Conservation (phyloP, 2,329 filamentous ascomycete species). For the Dothideomycetidae sp. region DNA sequence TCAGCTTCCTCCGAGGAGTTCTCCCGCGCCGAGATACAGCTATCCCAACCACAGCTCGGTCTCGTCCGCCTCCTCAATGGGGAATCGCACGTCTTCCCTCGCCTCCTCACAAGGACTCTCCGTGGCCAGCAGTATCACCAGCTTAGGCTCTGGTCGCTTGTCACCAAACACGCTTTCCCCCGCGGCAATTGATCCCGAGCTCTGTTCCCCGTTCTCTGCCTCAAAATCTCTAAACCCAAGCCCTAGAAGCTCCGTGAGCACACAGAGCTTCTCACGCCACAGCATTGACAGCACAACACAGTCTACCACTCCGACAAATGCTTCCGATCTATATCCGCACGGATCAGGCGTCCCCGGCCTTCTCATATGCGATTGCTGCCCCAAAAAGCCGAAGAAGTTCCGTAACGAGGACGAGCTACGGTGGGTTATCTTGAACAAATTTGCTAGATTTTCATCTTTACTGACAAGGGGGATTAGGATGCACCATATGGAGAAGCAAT, state of each 20-base stretch:
- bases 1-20: constrained; percentile 42
- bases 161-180: constrained; percentile 48
- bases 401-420: constrained; percentile 69
- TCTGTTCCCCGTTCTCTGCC: constrained; percentile 40
- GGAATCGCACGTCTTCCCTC: constrained; percentile 47
- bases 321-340: constrained; percentile 37
- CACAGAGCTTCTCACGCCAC: constrained; percentile 28
- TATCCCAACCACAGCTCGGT: constrained; percentile 45
- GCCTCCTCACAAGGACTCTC: constrained; percentile 45
- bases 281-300: constrained; percentile 24
- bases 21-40: constrained; percentile 37
- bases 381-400: constrained; percentile 94
- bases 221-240: constrained; percentile 31
- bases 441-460: neutral
- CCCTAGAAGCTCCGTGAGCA: constrained; percentile 27
- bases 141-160: constrained; percentile 45
- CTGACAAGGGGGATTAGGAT: constrained; percentile 40
- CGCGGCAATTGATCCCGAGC: constrained; percentile 37
- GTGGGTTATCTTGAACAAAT: constrained; percentile 38
- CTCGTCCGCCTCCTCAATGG: constrained; percentile 50
- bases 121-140: constrained; percentile 50
- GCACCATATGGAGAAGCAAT: constrained; percentile 92
- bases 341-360: constrained; percentile 28
- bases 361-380: constrained; percentile 83
- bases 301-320: too few species aligned